Base-by-base conservation (phyloP, 2,329 filamentous ascomycete genomes). In the Scedosporium minutisporum region DNA sequence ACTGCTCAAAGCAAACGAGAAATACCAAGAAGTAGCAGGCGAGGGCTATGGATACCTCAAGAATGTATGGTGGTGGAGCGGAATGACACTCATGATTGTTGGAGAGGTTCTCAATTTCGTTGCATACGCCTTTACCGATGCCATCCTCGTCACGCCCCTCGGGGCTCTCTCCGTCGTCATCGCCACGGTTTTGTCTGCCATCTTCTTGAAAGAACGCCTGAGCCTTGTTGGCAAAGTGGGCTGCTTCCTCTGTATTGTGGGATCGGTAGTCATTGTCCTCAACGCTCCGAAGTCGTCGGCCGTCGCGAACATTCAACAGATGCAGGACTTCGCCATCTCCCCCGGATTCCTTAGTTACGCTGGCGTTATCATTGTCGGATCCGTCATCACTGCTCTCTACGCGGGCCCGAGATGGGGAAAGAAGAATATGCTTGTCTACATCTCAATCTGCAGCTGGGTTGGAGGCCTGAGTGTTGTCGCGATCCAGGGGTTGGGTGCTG, bases 11-110 rank as follows among this genome's bases (percentile, higher is more conserved):
- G 93, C 95, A 60, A 99, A 97, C 75, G 87, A 90, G 69, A 97
- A 97, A 74, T 97, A 97, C 79, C 89, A 96, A 65, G 92, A 97
- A 76, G 91, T 90, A 67, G 93, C 95, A 0, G 95, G 95, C 64
- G 93, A 97, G 75, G 95, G 95, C 63, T 97, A 97, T 74, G 93
- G 93, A 65, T 99, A 97, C 73, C 85, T 99, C 69, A 96, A 96
- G 78, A 97, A 97, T 71, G 80, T 80, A 21, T 96, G 84, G 79
- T 99, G 95, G 95, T 99, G 95, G 95, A 75, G 79, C 1, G 95
- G 95, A 68, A 97, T 99, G 95, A 92, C 80, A 0, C 82, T 97
- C 64, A 97, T 99, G 95, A 96, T 97, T 68, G 70, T 97, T 53
- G 95, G 95, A 68, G 95, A 99, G 75, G 85, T 96, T 63, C 96